These are phyloP conservation scores for Venturia aucupariae DNA, from an alignment of 2,329 filamentous ascomycete species.

Conservation along the genomic window DNA sequence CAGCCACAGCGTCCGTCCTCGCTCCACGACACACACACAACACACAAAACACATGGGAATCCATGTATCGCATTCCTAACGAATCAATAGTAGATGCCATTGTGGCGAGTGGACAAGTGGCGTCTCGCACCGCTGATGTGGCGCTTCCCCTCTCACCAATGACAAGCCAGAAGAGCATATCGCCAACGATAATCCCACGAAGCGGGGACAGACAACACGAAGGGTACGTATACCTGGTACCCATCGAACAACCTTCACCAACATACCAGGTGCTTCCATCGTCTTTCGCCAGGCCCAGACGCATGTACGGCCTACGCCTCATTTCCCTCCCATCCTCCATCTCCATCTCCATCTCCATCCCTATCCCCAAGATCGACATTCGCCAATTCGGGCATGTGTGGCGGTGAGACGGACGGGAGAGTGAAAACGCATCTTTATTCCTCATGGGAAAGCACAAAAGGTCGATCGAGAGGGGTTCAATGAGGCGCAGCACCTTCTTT, in stretches of 20 bases:
- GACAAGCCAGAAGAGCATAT: background rate
- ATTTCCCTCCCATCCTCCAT: too few relatives aligned
- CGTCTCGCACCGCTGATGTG: background rate
- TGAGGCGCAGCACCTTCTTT: background rate
- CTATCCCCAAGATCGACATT: background rate
- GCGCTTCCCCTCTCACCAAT: background rate
- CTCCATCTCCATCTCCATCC: background rate
- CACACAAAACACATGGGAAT: background rate
- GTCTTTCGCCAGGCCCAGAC: background rate
- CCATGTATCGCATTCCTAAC: background rate
- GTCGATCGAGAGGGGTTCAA: background rate
- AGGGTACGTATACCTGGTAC: too few relatives aligned
- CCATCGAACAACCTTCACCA: too few relatives aligned
- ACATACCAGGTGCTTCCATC: background rate
- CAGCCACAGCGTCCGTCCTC: background rate
- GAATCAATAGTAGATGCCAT: background rate
- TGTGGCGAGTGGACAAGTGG: background rate
- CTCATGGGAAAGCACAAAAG: background rate
- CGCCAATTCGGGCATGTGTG: background rate
- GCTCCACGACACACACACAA: background rate
- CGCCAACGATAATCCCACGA: background rate
- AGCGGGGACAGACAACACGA: too few relatives aligned
- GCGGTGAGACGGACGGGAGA: background rate
- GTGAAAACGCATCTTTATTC: background rate
- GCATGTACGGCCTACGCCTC: background rate